A percentile compares a stretch with the other conserved stretches of the same genome.
Conservation (phyloP, 2,329 filamentous ascomycete species). For the Pseudogymnoascus sp. region DNA sequence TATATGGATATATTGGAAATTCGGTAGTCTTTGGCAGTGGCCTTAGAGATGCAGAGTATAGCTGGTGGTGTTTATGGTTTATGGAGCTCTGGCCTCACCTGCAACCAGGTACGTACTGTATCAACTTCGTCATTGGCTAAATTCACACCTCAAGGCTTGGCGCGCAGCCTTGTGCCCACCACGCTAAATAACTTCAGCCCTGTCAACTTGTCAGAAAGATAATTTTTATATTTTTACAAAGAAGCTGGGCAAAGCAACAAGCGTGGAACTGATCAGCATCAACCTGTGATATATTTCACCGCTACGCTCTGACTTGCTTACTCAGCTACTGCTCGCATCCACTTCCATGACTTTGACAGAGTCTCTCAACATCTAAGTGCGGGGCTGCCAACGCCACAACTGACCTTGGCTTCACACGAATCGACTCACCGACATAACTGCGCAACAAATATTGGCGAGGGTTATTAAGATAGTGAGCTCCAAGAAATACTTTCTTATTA, state of each 20-base stretch:
- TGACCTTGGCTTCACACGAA: neutral
- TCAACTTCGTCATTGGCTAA: constrained; percentile 5
- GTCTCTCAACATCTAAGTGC: neutral
- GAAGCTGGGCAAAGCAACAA: neutral
- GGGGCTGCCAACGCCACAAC: constrained; percentile 1
- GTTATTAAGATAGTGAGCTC: constrained; percentile 7
- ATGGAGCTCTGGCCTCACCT: constrained; percentile 7
- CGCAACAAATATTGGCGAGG: neutral
- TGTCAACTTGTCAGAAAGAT: neutral
- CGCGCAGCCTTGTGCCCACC: constrained; percentile 4
- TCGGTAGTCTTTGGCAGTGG: neutral
- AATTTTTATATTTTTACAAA: constrained; percentile 9
- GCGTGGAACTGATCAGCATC: neutral
- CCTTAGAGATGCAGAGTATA: neutral
- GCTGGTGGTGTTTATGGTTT: constrained; percentile 5
- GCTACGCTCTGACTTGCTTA: neutral
- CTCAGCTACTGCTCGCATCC: neutral
- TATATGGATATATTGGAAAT: neutral
- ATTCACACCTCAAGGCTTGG: neutral
- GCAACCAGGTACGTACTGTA: neutral
- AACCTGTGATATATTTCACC: neutral
- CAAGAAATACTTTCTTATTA: constrained; percentile 4
- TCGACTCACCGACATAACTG: neutral
- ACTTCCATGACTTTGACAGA: neutral
- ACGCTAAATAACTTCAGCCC: constrained; percentile 7